Evolutionary conservation across 2,329 filamentous ascomycete species (phyloP).

Genomic region (Pezicula radicicola): DNA sequence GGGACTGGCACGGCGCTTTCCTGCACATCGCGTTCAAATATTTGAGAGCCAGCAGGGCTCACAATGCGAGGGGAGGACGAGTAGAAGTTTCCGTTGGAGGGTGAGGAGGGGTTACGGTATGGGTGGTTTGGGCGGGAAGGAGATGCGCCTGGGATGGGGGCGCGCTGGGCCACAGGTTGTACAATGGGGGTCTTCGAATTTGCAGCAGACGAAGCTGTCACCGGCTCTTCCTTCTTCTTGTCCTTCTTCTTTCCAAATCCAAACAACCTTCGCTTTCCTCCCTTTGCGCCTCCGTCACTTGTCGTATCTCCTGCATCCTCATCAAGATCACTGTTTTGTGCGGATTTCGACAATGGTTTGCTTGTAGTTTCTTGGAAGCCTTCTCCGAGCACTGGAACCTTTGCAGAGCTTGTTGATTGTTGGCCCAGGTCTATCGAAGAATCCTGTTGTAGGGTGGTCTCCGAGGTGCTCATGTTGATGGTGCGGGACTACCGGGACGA

Average conservation of each 20-base stretch:
- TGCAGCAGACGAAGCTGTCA: conserved; percentile 12
- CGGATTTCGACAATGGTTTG: conserved; percentile 15
- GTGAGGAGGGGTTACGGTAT: conserved; percentile 47
- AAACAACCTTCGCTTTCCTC: conserved; percentile 56
- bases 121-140: conserved; percentile 38
- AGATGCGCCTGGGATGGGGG: conserved; percentile 37
- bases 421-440: conserved; percentile 19
- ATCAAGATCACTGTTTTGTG: conserved; percentile 22
- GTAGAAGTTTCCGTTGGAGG: conserved; percentile 61
- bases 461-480: conserved; percentile 26
- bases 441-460: conserved; percentile 23
- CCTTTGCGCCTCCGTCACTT: conserved; percentile 34
- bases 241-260: conserved; percentile 62
- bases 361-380: conserved; percentile 25
- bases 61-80: conserved; percentile 71
- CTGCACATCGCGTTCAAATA: conserved; percentile 95
- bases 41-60: conserved; percentile 75
- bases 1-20: conserved; percentile 67
- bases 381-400: conserved; percentile 29
- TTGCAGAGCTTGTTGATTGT: conserved; percentile 17
- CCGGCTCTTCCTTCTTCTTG: conserved; percentile 38
- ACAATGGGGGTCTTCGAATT: conserved; percentile 19
- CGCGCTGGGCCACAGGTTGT: conserved; percentile 22
- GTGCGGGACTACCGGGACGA: background rate
- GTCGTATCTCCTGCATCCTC: conserved; percentile 19